Base-by-base conservation (phyloP, 495 filamentous ascomycete genomes). In the Saxophila tyrrhenica region DNA sequence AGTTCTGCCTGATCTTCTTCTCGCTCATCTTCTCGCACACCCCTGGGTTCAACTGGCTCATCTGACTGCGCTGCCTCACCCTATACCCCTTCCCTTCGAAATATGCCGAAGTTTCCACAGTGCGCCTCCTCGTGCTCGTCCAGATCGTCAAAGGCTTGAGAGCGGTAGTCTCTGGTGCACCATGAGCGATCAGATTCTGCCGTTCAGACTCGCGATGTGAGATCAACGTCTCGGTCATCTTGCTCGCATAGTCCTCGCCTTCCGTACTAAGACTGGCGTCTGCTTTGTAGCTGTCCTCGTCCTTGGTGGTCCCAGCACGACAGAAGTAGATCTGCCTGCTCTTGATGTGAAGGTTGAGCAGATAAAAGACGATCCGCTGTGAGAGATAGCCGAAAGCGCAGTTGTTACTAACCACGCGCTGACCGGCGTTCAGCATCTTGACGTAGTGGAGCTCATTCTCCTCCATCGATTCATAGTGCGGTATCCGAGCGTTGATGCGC, bases 371-470 rank as follows among this genome's bases (percentile, higher is more conserved):
- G 52, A 99, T 97, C 41, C 92, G 79, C 65, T 97, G 86, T 17
- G 88, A 91, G 29, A 99, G 78, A 66, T 97, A 99, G 25, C 88
- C 89, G 68, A 97, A 97, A 62, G 81, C 86, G 64, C 89, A 85
- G 59, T 96, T 95, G 73, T 97, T 99, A 61, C 95, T 86, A 53
- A 86, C 82, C 52, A 97, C 79, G 45, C 83, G 73, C 67, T 94
- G 82, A n/a, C 94, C 94, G 8, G 94, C 94, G 63, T 99, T 97
- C 60, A 95, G 94, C 89, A 99, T 95, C 79, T 96, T 97, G 75
- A 97, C 88, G 65, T 89, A 99, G 64, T 96, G 95, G 52, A 97
- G 73, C 55, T 95, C 89, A 25, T 77, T 74, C 64, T 97, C 92
- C 60, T 90, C 78, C 89, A 99, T 97, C 0, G 88, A 94, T 70